Evolutionary conservation across 2,329 filamentous ascomycete genomes (phyloP).

Genomic region (Emergomyces africanus): DNA sequence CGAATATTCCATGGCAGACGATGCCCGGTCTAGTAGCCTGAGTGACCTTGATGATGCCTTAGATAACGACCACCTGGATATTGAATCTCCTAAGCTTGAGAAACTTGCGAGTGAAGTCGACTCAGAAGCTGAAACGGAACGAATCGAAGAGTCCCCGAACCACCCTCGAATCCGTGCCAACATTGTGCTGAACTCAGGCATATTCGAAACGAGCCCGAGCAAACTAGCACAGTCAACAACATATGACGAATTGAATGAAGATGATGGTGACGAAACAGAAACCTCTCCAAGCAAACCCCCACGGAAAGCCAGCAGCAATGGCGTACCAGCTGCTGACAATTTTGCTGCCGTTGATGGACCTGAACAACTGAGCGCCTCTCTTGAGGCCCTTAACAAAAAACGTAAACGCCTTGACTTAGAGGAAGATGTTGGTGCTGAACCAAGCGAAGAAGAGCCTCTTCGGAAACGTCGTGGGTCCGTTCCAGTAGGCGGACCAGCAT

Average conservation of each 20-base stretch:
- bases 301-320: slow-evolving; percentile 21
- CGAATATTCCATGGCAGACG: slow-evolving; percentile 40
- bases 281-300: slow-evolving; percentile 29
- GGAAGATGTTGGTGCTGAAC: slow-evolving; percentile 24
- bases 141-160: slow-evolving; percentile 77
- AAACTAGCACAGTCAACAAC: slow-evolving; percentile 54
- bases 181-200: slow-evolving; percentile 45
- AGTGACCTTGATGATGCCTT: slow-evolving; percentile 80
- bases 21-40: slow-evolving; percentile 74
- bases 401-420: slow-evolving; percentile 27
- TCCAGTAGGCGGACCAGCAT: neutral
- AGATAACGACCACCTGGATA: slow-evolving; percentile 49
- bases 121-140: slow-evolving; percentile 87
- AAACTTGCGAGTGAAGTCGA: slow-evolving; percentile 51
- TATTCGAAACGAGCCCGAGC: slow-evolving; percentile 59
- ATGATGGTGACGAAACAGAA: slow-evolving; percentile 33
- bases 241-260: slow-evolving; percentile 37
- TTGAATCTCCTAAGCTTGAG: slow-evolving; percentile 37
- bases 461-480: slow-evolving; percentile 29
- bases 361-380: slow-evolving; percentile 13
- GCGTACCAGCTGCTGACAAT: slow-evolving; percentile 13
- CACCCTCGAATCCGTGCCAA: slow-evolving; percentile 48
- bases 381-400: slow-evolving; percentile 26
- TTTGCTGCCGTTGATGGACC: slow-evolving; percentile 16
- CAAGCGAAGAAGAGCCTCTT: slow-evolving; percentile 27